Conservation (phyloP, 2,329 filamentous ascomycete species). For the Pseudocercospora cruenta region DNA sequence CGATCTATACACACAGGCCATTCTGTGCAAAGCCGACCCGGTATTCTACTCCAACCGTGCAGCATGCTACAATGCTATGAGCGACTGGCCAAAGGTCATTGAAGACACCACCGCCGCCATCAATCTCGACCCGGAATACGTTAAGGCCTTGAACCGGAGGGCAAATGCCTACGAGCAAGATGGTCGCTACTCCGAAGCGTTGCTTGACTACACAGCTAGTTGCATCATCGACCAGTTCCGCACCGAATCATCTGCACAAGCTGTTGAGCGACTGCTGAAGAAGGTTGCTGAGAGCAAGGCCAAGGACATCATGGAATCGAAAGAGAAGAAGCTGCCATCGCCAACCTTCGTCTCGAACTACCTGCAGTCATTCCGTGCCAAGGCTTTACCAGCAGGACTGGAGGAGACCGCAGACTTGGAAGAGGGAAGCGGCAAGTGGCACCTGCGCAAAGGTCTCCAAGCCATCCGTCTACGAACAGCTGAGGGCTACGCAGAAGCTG, state of each 20-base stretch:
- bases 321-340: slow-evolving; percentile 85
- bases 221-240: slow-evolving; percentile 98
- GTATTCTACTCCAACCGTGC: slow-evolving; percentile 99
- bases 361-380: slow-evolving; percentile 93
- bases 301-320: slow-evolving; percentile 79
- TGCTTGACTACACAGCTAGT: slow-evolving; percentile 96
- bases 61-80: slow-evolving; percentile 92
- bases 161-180: slow-evolving; percentile 97
- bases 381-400: slow-evolving; percentile 76
- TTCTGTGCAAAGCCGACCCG: slow-evolving; percentile 94
- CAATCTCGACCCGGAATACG: slow-evolving; percentile 89
- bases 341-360: slow-evolving; percentile 98
- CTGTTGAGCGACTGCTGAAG: slow-evolving; percentile 91
- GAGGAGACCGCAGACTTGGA: slow-evolving; percentile 79
- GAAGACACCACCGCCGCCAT: slow-evolving; percentile 96
- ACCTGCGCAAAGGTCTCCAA: slow-evolving; percentile 80
- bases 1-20: slow-evolving; percentile 91
- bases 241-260: slow-evolving; percentile 84
- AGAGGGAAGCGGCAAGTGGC: slow-evolving; percentile 78
- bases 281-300: slow-evolving; percentile 96
- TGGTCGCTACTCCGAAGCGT: slow-evolving; percentile 86
- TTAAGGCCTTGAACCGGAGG: slow-evolving; percentile 95
- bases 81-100: slow-evolving; percentile 92
- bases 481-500: slow-evolving; percentile 88
- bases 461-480: slow-evolving; percentile 84